Percentiles rank a stretch among this genome's conserved stretches.
These are phyloP conservation scores for Solanum chiquidenum DNA, from an alignment of 257 asterid genomes.

Conservation along the genomic window DNA sequence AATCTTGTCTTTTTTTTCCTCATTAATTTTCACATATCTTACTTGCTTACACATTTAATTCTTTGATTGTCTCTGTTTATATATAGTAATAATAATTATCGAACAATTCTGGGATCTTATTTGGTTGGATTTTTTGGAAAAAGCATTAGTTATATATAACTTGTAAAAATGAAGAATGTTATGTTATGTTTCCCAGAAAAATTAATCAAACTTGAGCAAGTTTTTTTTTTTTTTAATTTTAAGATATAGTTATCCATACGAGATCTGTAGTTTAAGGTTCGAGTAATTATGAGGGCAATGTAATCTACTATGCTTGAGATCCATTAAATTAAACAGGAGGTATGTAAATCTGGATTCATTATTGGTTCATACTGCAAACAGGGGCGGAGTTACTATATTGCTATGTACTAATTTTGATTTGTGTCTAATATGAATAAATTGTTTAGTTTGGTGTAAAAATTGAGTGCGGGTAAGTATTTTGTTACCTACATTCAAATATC, in stretches of 20 bases:
- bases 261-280: not conserved
- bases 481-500: not conserved
- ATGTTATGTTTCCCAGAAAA: not conserved
- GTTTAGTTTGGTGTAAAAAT: not conserved
- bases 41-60: not conserved
- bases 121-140: not conserved
- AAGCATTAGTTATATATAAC: not conserved
- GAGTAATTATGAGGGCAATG: not conserved
- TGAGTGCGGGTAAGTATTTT: not conserved
- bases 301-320: not conserved
- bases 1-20: not conserved
- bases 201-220: not conserved
- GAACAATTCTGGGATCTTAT: not conserved
- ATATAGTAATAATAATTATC: not conserved
- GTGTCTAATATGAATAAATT: not conserved
- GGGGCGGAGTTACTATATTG: not conserved
- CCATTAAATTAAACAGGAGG: not conserved
- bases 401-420: not conserved
- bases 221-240: not conserved
- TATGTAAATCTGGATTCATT: not conserved
- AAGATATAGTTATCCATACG: not conserved
- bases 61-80: not conserved
- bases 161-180: not conserved
- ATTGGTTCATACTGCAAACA: not conserved
- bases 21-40: not conserved